phyloP scores from a whole-genome alignment of 352 stramenopile species.

The Globisporangium cylindrosporum region DNA sequence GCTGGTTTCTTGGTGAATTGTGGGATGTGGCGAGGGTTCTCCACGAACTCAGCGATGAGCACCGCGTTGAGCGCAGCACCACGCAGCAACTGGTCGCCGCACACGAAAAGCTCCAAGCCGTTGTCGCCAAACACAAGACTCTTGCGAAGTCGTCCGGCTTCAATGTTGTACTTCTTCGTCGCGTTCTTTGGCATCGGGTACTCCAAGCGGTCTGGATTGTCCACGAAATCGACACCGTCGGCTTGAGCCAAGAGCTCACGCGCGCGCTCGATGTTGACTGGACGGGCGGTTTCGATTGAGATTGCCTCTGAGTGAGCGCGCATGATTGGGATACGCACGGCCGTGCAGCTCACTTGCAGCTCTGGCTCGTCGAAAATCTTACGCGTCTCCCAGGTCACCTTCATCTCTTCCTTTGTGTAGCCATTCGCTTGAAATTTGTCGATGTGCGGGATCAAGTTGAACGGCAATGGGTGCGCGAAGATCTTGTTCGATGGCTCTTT shows the following conservation, averaged over 20 bases:
- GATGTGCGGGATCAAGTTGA: constrained; percentile 99
- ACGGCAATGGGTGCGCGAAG: constrained; percentile 96
- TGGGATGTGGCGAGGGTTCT: constrained; percentile 51
- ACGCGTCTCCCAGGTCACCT: constrained; percentile 97
- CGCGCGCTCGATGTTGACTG: constrained; percentile 82
- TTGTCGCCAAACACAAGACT: constrained; percentile 95
- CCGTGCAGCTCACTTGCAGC: constrained; percentile 90
- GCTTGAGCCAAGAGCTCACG: constrained; percentile 80
- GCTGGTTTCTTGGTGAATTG: constrained; percentile 70
- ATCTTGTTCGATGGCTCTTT: constrained; percentile 86
- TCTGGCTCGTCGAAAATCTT: constrained; percentile 95
- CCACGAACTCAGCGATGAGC: constrained; percentile 93
- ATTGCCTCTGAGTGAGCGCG: constrained; percentile 96
- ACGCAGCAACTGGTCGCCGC: constrained; percentile 95
- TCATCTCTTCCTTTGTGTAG: constrained; percentile 99
- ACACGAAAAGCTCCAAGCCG: constrained; percentile 97
- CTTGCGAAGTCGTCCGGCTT: constrained; percentile 94
- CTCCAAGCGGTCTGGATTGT: constrained; percentile 71
- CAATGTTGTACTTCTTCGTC: constrained; percentile 97
- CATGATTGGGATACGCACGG: constrained; percentile 96
- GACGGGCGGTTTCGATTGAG: constrained; percentile 92
- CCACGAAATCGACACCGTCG: constrained; percentile 94
- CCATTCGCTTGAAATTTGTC: constrained; percentile 99
- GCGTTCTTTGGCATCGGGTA: constrained; percentile 98
- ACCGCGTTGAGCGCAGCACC: constrained; percentile 97